Evolutionary conservation across 768 basidiomycete species (phyloP), one percentile per base, ranked within the genome.

Genomic region (Xerocomellus chrysenteron): DNA sequence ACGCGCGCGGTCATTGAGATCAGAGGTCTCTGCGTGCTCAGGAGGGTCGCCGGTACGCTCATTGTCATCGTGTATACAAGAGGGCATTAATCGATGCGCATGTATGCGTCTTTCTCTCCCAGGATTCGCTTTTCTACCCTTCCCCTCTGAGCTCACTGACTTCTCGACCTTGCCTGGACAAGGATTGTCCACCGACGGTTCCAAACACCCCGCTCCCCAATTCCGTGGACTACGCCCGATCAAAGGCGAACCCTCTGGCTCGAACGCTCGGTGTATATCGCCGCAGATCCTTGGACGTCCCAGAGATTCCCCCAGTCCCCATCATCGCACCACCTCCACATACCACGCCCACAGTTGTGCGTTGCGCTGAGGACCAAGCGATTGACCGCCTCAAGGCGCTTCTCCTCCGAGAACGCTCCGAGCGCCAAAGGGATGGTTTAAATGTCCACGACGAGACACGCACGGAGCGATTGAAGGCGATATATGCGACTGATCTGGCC

Each of bases 271-370:
- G 49, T 9, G 5, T 61, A 10, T 55, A 60, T 14, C 52, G 47
- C 5, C 48, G 16, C 17, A 35, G 39, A 26, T 56, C 54, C n/a
- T 16, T 28, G 9, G 45, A 45, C 2, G 21, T 42, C 1, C 50
- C 57, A 1, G 3, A 19, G 10, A 70, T 65, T 6, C 60, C 64
- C 6, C 54, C 62, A 0, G 76, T 84, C 0, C 84, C 84, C 0
- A 75, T 84, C 52, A 80, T 86, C 14, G 82, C 82, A 5, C 84
- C 84, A 2, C 82, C 84, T 0, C 48, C 62, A 65, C 73, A 9
- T 64, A 68, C 26, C 57, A 70, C 7, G 37, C 63, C 26, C 73
- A 75, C 50, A 0, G 2, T 24, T 0, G 37, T 70, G 16, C 47
- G 26, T 17, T 76, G 71, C 21, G 50, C 54, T 1, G 81, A 80